Conservation (phyloP, 2,329 filamentous ascomycete species). For the Xylariaceae sp. region DNA sequence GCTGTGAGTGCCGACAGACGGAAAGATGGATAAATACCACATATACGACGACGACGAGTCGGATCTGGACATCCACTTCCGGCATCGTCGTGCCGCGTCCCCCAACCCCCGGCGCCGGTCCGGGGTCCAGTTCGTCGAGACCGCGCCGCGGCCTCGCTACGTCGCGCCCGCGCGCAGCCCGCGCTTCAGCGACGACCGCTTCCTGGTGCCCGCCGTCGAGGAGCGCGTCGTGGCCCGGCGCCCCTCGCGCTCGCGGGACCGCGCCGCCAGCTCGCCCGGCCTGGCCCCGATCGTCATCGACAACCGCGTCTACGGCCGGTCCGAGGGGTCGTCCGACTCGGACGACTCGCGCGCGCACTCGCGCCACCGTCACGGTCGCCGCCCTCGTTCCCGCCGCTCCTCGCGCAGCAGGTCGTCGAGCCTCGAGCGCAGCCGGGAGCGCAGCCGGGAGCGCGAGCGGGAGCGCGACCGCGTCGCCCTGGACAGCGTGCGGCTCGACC, state of each 20-base stretch:
- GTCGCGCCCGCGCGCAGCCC: slow-evolving; percentile 22
- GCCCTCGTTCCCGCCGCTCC: slow-evolving; percentile 7
- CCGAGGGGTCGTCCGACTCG: slow-evolving; percentile 27
- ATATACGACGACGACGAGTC: slow-evolving; percentile 46
- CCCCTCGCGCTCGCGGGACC: slow-evolving; percentile 40
- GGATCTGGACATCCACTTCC: slow-evolving; percentile 44
- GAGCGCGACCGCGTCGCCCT: slow-evolving; percentile 25
- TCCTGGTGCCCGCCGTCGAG: slow-evolving; percentile 36
- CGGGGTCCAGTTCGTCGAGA: slow-evolving; percentile 39
- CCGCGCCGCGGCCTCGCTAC: slow-evolving; percentile 24
- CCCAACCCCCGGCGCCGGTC: slow-evolving; percentile 22
- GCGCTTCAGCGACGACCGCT: slow-evolving; percentile 35
- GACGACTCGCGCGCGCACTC: slow-evolving; percentile 23
- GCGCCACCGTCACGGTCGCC: slow-evolving; percentile 13
- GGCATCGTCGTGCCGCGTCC: slow-evolving; percentile 30
- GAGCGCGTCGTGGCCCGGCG: slow-evolving; percentile 38
- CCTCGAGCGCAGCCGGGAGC: slow-evolving; percentile 14
- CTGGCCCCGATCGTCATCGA: slow-evolving; percentile 47
- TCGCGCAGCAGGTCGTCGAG: slow-evolving; percentile 27
- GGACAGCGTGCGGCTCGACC: slow-evolving; percentile 25
- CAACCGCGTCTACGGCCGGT: slow-evolving; percentile 44
- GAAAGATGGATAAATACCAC: slow-evolving; percentile 20
- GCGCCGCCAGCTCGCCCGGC: slow-evolving; percentile 33
- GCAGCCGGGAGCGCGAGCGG: slow-evolving; percentile 18
- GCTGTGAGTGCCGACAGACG: too few relatives aligned